Conservation (phyloP, 2,329 filamentous ascomycete species). For the Dothideomycetidae sp. region DNA sequence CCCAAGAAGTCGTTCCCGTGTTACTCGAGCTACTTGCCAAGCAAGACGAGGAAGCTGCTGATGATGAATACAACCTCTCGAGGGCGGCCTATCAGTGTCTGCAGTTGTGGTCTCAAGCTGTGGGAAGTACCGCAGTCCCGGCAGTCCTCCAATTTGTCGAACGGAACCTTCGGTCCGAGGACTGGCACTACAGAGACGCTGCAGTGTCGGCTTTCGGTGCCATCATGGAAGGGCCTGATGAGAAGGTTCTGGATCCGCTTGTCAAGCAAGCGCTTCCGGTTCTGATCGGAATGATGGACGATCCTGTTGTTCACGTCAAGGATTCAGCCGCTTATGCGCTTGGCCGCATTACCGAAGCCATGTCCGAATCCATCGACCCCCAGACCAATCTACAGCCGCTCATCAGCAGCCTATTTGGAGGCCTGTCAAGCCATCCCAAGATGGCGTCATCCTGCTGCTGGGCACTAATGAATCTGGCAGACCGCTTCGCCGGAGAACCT, state of each 20-base stretch:
- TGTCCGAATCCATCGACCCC: constrained; percentile 82
- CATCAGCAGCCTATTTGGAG: constrained; percentile 78
- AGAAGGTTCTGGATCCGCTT: constrained; percentile 79
- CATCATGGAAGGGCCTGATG: constrained; percentile 96
- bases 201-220: constrained; percentile 94
- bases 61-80: constrained; percentile 95
- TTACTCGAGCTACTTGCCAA: constrained; percentile 79
- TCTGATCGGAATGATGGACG: constrained; percentile 84
- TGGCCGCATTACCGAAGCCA: constrained; percentile 88
- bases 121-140: constrained; percentile 68
- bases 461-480: constrained; percentile 96
- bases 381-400: constrained; percentile 67
- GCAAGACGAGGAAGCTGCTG: constrained; percentile 91
- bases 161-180: constrained; percentile 71
- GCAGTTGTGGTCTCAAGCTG: constrained; percentile 86
- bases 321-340: constrained; percentile 94
- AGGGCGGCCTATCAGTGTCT: constrained; percentile 93
- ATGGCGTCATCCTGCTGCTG: constrained; percentile 98
- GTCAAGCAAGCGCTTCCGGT: constrained; percentile 91
- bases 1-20: constrained; percentile 85
- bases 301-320: constrained; percentile 75
- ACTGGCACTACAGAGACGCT: constrained; percentile 91
- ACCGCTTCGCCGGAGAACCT: constrained; percentile 80
- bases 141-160: constrained; percentile 87
- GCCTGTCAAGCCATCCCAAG: constrained; percentile 79